Base-by-base conservation (phyloP, 306 rosid genomes). In the Acmispon strigosus region DNA sequence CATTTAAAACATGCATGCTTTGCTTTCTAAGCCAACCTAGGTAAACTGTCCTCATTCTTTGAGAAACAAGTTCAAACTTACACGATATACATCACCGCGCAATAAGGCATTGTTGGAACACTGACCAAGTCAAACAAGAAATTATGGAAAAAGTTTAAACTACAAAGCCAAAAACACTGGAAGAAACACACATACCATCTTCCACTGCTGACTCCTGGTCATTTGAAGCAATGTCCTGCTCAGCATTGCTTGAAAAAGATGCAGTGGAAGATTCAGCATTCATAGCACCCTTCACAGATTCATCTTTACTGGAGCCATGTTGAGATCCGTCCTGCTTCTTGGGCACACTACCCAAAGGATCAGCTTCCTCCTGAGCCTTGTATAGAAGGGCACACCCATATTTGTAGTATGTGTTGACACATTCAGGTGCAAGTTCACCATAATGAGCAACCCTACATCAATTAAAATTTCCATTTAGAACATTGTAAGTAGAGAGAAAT, bases 321-420 rank as follows among this genome's bases (percentile, higher is more conserved):
- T 84, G 90, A 58, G 92, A 83, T 60, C 74, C 85, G 41, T 75
- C 79, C 78, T 83, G 88, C 76, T 85, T 88, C 85, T 94, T 94
- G 10, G 99, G 99, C 16, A 94, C 90, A 82, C 49, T 68, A 58
- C 76, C 99, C 71, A 94, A 78, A 32, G 99, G 99, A 81, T 91
- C 96, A 61, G 99, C 86, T 75, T 94, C 99, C 81, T 89, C 99
- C 75, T 94, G 99, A 58, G 96, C 97, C 78, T 94, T 91, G 84
- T 84, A 89, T 13, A 94, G 77, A 49, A 94, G 82, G 2, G 97
- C 96, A 73, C 92, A 84, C 63, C 99, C 99, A 79, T 87, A 94
- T 75, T 79, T 89, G 73, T 89, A 94, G 90, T 94, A 94, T 1
- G 90, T 80, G 24, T 76, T 81, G 14, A 94, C 87, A 70, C 99